phyloP scores from a whole-genome alignment of 768 basidiomycete species.

The Boletus subparvulus region DNA sequence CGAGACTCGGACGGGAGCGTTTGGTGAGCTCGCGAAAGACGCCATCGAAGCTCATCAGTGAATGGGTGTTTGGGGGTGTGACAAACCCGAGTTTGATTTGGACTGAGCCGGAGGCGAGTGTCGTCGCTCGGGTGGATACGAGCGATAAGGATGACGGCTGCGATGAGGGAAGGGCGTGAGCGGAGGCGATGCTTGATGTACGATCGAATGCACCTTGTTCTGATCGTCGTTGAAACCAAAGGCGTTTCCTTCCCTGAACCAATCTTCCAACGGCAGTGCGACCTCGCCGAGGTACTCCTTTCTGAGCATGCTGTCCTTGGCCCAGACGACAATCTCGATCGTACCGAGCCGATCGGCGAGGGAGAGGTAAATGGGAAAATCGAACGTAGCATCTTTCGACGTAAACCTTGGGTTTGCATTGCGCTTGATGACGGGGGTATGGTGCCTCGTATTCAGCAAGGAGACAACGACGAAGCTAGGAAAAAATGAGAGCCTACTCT shows the following conservation, averaged over 20 bases:
- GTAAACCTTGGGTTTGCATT: slow-evolving; percentile 66
- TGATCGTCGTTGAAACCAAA: slow-evolving; percentile 58
- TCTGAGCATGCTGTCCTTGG: slow-evolving; percentile 76
- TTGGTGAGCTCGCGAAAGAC: slow-evolving; percentile 64
- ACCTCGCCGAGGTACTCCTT: slow-evolving; percentile 96
- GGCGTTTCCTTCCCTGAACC: slow-evolving; percentile 54
- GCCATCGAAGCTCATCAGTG: slow-evolving; percentile 53
- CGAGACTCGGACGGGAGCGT: slow-evolving; percentile 61
- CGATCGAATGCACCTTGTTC: slow-evolving; percentile 58
- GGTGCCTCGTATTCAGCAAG: slow-evolving; percentile 53
- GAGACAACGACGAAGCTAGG: slow-evolving; percentile 70
- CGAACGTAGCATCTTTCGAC: slow-evolving; percentile 78
- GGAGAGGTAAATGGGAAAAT: slow-evolving; percentile 81
- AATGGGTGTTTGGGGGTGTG: slow-evolving; percentile 39
- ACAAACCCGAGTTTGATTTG: slow-evolving; percentile 64
- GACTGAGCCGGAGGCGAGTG: slow-evolving; percentile 51
- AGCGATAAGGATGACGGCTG: slow-evolving; percentile 50
- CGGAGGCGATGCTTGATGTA: background rate
- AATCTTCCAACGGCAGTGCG: slow-evolving; percentile 73
- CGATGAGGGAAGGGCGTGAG: background rate
- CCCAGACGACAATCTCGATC: slow-evolving; percentile 89
- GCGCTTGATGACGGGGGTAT: slow-evolving; percentile 76
- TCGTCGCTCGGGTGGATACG: slow-evolving; percentile 48
- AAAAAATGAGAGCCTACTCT: background rate
- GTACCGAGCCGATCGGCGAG: slow-evolving; percentile 70